Base-by-base conservation (phyloP, 352 stramenopile species). In the Thalassiosira gravida region DNA sequence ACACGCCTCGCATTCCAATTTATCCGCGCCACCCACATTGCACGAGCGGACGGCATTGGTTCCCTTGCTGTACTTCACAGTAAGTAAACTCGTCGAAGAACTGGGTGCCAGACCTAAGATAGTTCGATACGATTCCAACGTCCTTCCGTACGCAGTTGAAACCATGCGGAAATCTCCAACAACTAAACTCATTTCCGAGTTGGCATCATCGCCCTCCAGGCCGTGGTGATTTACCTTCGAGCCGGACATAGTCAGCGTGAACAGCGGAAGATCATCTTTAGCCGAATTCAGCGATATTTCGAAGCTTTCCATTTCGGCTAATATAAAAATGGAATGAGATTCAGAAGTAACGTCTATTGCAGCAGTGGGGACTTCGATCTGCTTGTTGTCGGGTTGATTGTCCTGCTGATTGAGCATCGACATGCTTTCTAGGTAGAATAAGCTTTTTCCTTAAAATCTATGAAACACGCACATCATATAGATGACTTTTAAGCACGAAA, bases 241-340 rank as follows among this genome's bases (percentile, higher is more conserved):
- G 20, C 59, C 74, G 20, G 79, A 85, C 81, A 95, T 91, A 0
- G 82, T 92, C n/a, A 93, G 47, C 5, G 71, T 80, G 53, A 92
- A 95, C 1, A 95, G 61, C 20, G 90, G 90, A 18, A 92, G 65
- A 50, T 93, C 90, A 67, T 95, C 90, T 56, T 80, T 83, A 3
- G 82, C 87, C 27, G 85, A 92, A 77, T 92, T 92, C 14, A 95
- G 58, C 46, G 66, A 85, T 52, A 95, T 83, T 68, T 91, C 74
- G 65, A 95, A 81, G 29, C 53, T 74, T 35, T 91, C 57, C 88
- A 95, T 93, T 59, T 85, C 27, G 3, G 88, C 88, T 14, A 85
- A 82, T 13, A 94, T 83, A 29, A 89, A 78, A 53, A 84, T 64
- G 7, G 80, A 84, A 50, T 78, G 66, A 32, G 32, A 35, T 29